Percentiles rank a stretch among this genome's conserved stretches.
Conservation (phyloP, 2,329 filamentous ascomycete genomes). For the Cladosporium sp. region DNA sequence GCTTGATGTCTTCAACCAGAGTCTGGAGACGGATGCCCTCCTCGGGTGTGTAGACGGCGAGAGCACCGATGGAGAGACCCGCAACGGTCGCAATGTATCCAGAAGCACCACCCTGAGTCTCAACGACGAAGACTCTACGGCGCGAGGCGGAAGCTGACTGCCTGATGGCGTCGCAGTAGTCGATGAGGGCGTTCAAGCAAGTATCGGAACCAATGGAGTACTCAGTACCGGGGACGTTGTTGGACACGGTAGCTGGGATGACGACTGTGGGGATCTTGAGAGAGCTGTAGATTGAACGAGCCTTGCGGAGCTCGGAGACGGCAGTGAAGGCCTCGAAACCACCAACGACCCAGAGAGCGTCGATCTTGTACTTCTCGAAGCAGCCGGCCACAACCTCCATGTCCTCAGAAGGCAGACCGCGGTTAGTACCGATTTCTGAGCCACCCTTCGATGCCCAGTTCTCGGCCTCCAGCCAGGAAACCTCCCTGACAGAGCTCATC, state of each 20-base stretch:
- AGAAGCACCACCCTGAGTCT: conserved; percentile 92
- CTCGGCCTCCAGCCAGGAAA: conserved; percentile 92
- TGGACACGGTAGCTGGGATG: conserved; percentile 94
- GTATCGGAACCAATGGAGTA: conserved; percentile 97
- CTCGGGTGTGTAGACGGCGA: conserved; percentile 94
- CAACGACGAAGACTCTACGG: conserved; percentile 92
- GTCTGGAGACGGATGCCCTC: conserved; percentile 93
- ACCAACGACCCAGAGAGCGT: conserved; percentile 83
- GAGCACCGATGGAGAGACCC: conserved; percentile 86
- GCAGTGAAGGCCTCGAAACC: conserved; percentile 97
- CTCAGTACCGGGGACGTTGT: conserved; percentile 97
- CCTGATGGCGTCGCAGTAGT: conserved; percentile 96
- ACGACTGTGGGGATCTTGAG: conserved; percentile 92
- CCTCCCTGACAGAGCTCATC: conserved; percentile 76
- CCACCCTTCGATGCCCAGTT: conserved; percentile 94
- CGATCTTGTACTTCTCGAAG: conserved; percentile 83
- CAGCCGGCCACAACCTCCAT: conserved; percentile 79
- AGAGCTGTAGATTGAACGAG: conserved; percentile 72
- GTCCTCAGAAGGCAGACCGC: conserved; percentile 84
- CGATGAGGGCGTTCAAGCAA: conserved; percentile 89
- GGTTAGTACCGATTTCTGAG: conserved; percentile 97
- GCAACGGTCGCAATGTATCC: conserved; percentile 92
- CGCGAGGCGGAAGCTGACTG: conserved; percentile 93
- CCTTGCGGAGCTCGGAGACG: conserved; percentile 81
- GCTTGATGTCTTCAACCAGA: conserved; percentile 85